phyloP scores from a whole-genome alignment of 2,329 filamentous ascomycete species.

The Colletotrichum sp. region DNA sequence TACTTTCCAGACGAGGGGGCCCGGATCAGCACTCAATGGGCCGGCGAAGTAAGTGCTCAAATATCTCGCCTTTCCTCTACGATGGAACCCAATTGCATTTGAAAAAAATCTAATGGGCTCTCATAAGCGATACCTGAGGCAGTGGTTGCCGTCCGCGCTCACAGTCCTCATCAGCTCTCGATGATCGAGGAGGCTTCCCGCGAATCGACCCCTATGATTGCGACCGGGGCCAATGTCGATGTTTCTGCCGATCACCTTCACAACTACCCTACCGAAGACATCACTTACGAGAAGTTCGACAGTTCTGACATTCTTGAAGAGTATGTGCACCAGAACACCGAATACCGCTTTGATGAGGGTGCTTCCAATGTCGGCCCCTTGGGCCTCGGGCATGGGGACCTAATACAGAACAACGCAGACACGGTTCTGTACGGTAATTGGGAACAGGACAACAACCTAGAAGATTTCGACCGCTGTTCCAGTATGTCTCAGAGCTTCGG shows the following conservation, averaged over 20 bases:
- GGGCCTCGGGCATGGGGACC: not conserved
- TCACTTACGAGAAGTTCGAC: not conserved
- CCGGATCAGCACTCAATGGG: not conserved
- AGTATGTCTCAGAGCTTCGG: not conserved
- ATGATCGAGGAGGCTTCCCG: conserved; percentile 16
- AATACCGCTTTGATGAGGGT: not conserved
- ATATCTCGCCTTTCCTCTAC: not conserved
- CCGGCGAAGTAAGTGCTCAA: not conserved
- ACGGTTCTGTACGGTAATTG: conserved; percentile 17
- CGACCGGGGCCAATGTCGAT: not conserved
- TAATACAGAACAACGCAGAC: not conserved
- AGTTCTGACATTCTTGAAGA: not conserved
- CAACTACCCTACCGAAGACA: not conserved
- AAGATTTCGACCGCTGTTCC: not conserved
- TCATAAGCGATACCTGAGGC: not conserved
- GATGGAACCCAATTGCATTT: not conserved
- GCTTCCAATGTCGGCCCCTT: conserved; percentile 12
- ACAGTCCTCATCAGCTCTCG: conserved; percentile 14
- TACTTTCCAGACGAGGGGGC: not conserved
- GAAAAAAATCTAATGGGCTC: not conserved
- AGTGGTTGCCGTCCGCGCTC: not conserved
- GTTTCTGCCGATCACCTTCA: not conserved
- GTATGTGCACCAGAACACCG: not conserved
- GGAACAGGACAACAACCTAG: conserved; percentile 19
- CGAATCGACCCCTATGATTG: not conserved